These are phyloP conservation scores for Linum lewisii DNA, from an alignment of 345 rosid genomes.

Conservation along the genomic window DNA sequence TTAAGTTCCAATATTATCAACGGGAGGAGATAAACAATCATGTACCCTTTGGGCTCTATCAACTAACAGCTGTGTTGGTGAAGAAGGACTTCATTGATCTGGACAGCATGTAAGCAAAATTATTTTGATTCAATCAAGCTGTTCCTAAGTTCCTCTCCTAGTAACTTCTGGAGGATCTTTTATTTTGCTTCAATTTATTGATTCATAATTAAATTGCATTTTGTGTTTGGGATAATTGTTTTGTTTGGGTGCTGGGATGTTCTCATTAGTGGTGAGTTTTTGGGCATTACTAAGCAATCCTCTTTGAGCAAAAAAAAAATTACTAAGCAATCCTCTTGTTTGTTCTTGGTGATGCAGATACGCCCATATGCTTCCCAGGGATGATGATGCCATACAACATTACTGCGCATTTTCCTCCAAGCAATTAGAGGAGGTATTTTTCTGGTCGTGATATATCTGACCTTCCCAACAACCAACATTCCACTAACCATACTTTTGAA, in stretches of 20 bases:
- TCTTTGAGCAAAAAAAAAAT: background rate
- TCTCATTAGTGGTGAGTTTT: background rate
- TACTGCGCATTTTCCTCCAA: slow-evolving; percentile 56
- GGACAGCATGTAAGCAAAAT: slow-evolving; percentile 71
- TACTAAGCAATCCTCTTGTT: background rate
- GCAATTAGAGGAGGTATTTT: slow-evolving; percentile 81
- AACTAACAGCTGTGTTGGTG: slow-evolving; percentile 88
- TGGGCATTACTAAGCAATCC: background rate
- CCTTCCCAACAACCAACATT: background rate
- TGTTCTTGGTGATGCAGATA: slow-evolving; percentile 37
- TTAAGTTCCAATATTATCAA: slow-evolving; percentile 95
- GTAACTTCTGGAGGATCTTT: too few species aligned
- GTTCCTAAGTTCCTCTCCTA: background rate
- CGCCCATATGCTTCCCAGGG: slow-evolving; percentile 88
- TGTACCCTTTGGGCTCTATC: slow-evolving; percentile 81
- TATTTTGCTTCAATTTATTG: too few species aligned
- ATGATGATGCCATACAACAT: slow-evolving; percentile 80
- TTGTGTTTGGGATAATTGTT: background rate
- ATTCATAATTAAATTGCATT: too few species aligned
- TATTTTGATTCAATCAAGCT: background rate
- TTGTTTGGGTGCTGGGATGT: background rate
- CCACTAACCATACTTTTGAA: background rate
- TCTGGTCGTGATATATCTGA: background rate
- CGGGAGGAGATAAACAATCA: slow-evolving; percentile 69
- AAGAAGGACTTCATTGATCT: slow-evolving; percentile 87